These are phyloP conservation scores for Ceratobasidium sp. DNA, from an alignment of 1,284 basidiomycete species.

Conservation along the genomic window DNA sequence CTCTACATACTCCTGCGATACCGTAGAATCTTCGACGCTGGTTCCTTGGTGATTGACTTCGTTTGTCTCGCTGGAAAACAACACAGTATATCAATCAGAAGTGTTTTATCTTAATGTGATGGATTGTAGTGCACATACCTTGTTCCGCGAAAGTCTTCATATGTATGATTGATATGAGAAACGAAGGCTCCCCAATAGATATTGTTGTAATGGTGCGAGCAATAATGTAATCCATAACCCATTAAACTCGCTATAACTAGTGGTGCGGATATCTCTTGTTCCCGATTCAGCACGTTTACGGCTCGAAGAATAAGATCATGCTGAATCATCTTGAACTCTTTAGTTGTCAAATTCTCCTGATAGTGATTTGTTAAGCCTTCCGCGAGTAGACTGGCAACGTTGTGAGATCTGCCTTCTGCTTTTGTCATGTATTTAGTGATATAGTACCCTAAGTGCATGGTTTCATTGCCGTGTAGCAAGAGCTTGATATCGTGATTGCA, in stretches of 20 bases:
- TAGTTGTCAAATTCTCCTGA: background rate
- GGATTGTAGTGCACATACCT: background rate
- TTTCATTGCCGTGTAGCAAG: slow-evolving; percentile 20
- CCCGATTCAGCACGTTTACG: slow-evolving; percentile 42
- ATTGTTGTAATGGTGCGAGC: background rate
- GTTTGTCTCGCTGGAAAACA: too few relatives aligned
- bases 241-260: slow-evolving; percentile 35
- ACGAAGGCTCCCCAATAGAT: background rate
- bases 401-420: slow-evolving; percentile 52
- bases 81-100: too few relatives aligned
- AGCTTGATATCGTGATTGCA: slow-evolving; percentile 61
- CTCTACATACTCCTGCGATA: background rate
- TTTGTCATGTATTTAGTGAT: slow-evolving; percentile 54
- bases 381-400: slow-evolving; percentile 46
- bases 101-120: too few relatives aligned
- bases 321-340: background rate
- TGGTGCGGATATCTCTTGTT: slow-evolving; percentile 43
- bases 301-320: slow-evolving; percentile 33
- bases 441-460: slow-evolving; percentile 25
- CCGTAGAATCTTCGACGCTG: too few relatives aligned
- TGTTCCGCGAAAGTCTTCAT: background rate
- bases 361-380: background rate
- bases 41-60: too few relatives aligned
- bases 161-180: background rate
- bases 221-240: background rate